Evolutionary conservation across 805 yeast species (phyloP), one percentile per base, ranked within the genome.

Genomic region (Millerozyma acaciae): DNA sequence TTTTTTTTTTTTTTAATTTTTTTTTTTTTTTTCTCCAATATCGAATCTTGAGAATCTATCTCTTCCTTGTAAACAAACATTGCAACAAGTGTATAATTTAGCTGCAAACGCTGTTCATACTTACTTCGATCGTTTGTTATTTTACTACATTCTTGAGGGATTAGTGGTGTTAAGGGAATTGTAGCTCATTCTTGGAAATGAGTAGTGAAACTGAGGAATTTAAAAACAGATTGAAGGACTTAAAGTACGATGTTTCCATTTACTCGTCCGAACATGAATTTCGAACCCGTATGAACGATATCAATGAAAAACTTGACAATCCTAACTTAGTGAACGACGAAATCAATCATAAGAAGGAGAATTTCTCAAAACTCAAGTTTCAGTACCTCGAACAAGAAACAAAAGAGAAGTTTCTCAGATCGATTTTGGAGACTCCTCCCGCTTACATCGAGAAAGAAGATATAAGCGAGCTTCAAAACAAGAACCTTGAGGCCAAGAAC

Each of bases 321-420:
- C 73, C 74, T 4, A 45, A 35, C 5, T 35, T 45, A 1, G 41
- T 67, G 3, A 53, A 55, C 14, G 62, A 59, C 1, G 65, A 68
- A n/a, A 51, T 70, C 6, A 36, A 48, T 12, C 45, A 50, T 26
- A 64, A 64, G 35, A 61, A 63, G 37, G 66, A 66, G 40, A 48
- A 69, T 16, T 73, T 74, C 38, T 68, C 73, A 12, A 70, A 79
- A 37, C 59, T 81, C 26, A 78, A 79, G 45, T 79, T 79, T 40
- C 71, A 78, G 35, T 83, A 78, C 48, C 51, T 80, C 26, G 90
- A 83, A 50, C 84, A 80, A 46, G 88, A 80, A 41, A 71, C 87
- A 4, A 74, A 83, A 40, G 84, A 80, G 42, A 72, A 75, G 51
- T 82, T 83, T 53, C 57, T 83, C 22, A 57, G 83, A 22, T 60